phyloP scores from a whole-genome alignment of 495 filamentous ascomycete species.

The Saxophila tyrrhenica region DNA sequence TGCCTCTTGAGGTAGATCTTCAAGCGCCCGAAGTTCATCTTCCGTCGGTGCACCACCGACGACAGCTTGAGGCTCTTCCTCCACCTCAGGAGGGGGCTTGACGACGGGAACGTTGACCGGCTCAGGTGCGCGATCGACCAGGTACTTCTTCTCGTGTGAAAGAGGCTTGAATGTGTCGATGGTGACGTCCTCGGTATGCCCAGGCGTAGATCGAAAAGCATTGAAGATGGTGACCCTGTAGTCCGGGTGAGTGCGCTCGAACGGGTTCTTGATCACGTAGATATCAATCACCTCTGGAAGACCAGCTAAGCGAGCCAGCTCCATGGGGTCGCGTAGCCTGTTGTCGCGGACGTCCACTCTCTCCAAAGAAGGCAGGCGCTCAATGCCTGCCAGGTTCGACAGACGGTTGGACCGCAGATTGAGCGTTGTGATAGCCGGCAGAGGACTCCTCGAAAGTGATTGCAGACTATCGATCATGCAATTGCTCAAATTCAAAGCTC shows the following conservation, averaged over 20 bases:
- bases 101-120: slow-evolving; percentile 64
- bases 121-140: slow-evolving; percentile 72
- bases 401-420: slow-evolving; percentile 87
- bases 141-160: slow-evolving; percentile 69
- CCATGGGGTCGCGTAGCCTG: slow-evolving; percentile 75
- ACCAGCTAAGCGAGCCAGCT: slow-evolving; percentile 78
- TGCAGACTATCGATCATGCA: slow-evolving; percentile 97
- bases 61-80: slow-evolving; percentile 5
- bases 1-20: slow-evolving; percentile 36
- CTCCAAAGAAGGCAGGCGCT: slow-evolving; percentile 78
- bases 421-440: slow-evolving; percentile 85
- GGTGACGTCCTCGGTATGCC: slow-evolving; percentile 78
- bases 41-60: neutral
- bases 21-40: neutral
- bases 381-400: slow-evolving; percentile 77
- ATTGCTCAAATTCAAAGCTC: slow-evolving; percentile 81
- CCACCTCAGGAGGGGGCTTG: slow-evolving; percentile 47
- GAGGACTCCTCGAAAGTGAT: slow-evolving; percentile 70
- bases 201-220: slow-evolving; percentile 83
- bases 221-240: slow-evolving; percentile 92
- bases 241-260: slow-evolving; percentile 71
- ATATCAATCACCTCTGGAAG: slow-evolving; percentile 87
- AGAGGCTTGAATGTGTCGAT: slow-evolving; percentile 75
- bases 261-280: slow-evolving; percentile 83
- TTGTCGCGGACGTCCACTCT: slow-evolving; percentile 88